phyloP scores from a whole-genome alignment of 164 flowering plant species.

The Chimonanthus praecox region DNA sequence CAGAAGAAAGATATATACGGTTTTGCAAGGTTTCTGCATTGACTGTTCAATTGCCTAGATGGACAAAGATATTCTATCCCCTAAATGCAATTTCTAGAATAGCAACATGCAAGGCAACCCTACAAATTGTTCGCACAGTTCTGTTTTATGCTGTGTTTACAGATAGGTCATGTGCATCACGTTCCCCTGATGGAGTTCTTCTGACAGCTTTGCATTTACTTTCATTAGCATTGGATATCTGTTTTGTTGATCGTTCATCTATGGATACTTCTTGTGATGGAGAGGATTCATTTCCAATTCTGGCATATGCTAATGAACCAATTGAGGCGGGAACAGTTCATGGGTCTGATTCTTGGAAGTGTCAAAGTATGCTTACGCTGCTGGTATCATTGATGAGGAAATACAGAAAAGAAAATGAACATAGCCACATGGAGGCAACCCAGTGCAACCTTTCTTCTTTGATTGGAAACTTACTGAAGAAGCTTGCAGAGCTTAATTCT shows the following conservation, averaged over 20 bases:
- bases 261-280: conserved; percentile 6
- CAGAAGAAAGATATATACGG: conserved; percentile 88
- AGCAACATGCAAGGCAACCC: conserved; percentile 57
- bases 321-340: conserved; percentile 27
- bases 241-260: conserved; percentile 23
- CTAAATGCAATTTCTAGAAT: conserved; percentile 56
- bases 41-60: conserved; percentile 72
- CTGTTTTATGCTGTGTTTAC: conserved; percentile 64
- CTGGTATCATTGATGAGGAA: conserved; percentile 68
- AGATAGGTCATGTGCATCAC: conserved; percentile 46
- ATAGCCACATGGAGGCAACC: conserved; percentile 43
- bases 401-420: conserved; percentile 40
- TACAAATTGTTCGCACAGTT: conserved; percentile 69
- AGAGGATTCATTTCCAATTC: conserved; percentile 39
- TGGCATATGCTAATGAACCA: conserved; percentile 64
- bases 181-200: conserved; percentile 88
- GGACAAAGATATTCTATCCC: conserved; percentile 78
- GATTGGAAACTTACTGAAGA: conserved; percentile 54
- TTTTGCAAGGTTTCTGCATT: conserved; percentile 72
- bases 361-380: conserved; percentile 68
- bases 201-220: conserved; percentile 81
- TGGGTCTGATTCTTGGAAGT: conserved; percentile 24
- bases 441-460: conserved; percentile 48
- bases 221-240: conserved; percentile 70
- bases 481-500: conserved; percentile 61